Conservation (phyloP, 2,329 filamentous ascomycete species). For the Huntiella decipiens region DNA sequence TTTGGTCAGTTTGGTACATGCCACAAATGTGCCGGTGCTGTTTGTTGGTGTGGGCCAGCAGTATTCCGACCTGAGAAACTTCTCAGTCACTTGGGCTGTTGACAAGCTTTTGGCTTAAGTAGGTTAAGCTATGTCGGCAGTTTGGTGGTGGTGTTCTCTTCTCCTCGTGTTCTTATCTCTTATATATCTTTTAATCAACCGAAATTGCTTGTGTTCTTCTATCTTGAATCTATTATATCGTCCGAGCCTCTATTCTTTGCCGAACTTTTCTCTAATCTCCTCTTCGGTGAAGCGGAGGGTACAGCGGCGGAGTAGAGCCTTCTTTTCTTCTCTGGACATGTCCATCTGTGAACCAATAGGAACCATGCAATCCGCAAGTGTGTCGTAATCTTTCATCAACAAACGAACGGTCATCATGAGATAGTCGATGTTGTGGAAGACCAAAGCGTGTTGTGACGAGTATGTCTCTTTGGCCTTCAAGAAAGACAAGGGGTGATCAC, state of each 20-base stretch:
- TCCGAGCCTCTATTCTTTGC: neutral
- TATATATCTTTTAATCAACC: neutral
- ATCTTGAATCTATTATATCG: neutral
- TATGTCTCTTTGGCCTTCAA: conserved; percentile 50
- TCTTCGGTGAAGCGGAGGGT: conserved; percentile 47
- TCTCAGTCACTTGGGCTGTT: conserved; percentile 51
- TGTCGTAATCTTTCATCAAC: conserved; percentile 50
- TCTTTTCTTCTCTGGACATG: conserved; percentile 44
- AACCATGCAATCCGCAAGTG: conserved; percentile 51
- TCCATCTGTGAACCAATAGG: conserved; percentile 53
- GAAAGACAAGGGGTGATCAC: conserved; percentile 59
- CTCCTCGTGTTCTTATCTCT: conserved; percentile 1
- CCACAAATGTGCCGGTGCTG: conserved; percentile 85
- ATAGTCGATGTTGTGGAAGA: conserved; percentile 69
- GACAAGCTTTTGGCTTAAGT: conserved; percentile 34
- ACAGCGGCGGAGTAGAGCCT: conserved; percentile 41
- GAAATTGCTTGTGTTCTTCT: neutral
- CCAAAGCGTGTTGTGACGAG: conserved; percentile 45
- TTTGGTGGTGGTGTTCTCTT: neutral
- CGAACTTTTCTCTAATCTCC: conserved; percentile 41
- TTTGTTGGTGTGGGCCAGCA: conserved; percentile 65
- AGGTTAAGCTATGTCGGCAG: neutral
- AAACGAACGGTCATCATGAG: conserved; percentile 54
- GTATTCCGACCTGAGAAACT: conserved; percentile 48
- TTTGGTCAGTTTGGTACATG: conserved; percentile 90